phyloP scores from a whole-genome alignment of 768 basidiomycete species.

The Trichaptum fuscoviolaceum region DNA sequence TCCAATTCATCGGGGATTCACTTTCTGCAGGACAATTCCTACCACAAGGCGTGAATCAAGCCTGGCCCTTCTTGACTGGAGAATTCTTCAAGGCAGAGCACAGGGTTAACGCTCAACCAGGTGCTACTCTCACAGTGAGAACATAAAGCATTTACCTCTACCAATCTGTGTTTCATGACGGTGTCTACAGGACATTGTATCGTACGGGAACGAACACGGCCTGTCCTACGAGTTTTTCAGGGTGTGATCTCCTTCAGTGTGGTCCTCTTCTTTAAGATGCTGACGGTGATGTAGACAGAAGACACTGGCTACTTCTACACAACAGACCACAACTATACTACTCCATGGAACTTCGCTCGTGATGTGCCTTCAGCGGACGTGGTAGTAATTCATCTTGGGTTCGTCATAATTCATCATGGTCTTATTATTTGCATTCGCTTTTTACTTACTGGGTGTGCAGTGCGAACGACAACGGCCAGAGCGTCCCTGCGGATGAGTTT shows the following conservation, averaged over 20 bases:
- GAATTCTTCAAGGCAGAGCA: conserved; percentile 50
- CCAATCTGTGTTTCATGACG: neutral
- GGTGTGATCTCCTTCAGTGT: conserved; percentile 21
- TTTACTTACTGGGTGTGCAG: conserved; percentile 20
- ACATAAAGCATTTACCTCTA: neutral
- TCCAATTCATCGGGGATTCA: conserved; percentile 58
- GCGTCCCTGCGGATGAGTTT: conserved; percentile 38
- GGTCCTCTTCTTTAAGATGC: neutral
- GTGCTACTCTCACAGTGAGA: conserved; percentile 41
- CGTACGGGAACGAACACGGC: conserved; percentile 50
- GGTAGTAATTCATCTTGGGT: conserved; percentile 54
- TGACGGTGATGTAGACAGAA: conserved; percentile 36
- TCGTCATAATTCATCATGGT: conserved; percentile 11
- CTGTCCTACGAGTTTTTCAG: conserved; percentile 47
- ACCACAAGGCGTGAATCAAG: conserved; percentile 47
- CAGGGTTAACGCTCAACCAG: conserved; percentile 48
- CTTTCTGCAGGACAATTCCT: conserved; percentile 53
- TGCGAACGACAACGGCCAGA: conserved; percentile 53
- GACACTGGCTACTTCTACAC: conserved; percentile 51
- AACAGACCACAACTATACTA: conserved; percentile 54
- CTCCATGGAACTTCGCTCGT: conserved; percentile 48
- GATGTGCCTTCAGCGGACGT: conserved; percentile 46
- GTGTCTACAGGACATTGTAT: conserved; percentile 38
- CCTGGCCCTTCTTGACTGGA: conserved; percentile 50
- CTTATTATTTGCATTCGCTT: neutral